Evolutionary conservation across 2,329 filamentous ascomycete species (phyloP), one percentile per base, ranked within the genome.

Genomic region (Xylaria sp.): DNA sequence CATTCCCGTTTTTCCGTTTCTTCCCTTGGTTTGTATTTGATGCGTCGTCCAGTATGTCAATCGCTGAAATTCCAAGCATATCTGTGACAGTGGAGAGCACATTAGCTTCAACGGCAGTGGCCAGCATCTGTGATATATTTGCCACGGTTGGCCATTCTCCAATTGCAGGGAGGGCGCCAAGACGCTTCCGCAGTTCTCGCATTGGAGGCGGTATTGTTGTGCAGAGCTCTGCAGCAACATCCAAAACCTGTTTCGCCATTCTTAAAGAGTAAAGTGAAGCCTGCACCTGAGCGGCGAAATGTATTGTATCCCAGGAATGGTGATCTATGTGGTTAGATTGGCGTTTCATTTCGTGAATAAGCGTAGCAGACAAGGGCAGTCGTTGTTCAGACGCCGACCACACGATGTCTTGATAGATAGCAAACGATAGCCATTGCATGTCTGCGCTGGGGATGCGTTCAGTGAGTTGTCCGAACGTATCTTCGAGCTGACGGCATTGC

Each of bases 181-280:
- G 66, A 38, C 33, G 27, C 44, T 65, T 37, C 19, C 49, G 64
- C 41, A 73, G 46, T 63, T 69, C 49, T 27, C 37, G 62, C 27
- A 66, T 47, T 3, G 60, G 29, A 11, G 48, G 17, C 17, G 67
- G 62, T 27, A 70, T 29, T 21, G 63, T 41, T 29, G 44, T 54
- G 19, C 11, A 21, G 37, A 70, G 58, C 40, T 23, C 62, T 1
- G 47, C 31, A n/a, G 60, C 59, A 19, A 67, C 64, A n/a, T 68
- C 76, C 2, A 83, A 64, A 3, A 87, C 71, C 69, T 87, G 85
- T 61, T 76, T 75, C 19, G 83, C 71, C 63, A 86, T 83, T 43
- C 86, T 80, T 1, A 90, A 70, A 0, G 87, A 90, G 69, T 90
- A 90, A 5, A 86, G 73, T 0, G 81, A 78, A 4, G 84, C 85